Evolutionary conservation across 805 yeast species (phyloP).

Genomic region (Suhomyces prunicola): DNA sequence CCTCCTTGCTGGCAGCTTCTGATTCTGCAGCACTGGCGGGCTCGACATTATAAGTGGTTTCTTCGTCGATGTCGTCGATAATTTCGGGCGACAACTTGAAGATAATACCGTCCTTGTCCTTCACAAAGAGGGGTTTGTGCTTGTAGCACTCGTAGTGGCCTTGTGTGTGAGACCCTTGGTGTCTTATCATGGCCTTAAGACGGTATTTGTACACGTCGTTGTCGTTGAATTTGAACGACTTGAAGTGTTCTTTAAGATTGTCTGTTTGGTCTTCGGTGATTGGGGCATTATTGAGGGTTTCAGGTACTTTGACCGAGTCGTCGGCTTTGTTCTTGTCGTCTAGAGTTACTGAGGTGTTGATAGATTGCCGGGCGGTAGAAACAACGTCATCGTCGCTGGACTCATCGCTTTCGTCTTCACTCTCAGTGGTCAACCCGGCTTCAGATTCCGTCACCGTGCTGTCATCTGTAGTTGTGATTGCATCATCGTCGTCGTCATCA

Average conservation of each 20-base stretch:
- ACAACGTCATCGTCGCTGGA: slow-evolving; percentile 16
- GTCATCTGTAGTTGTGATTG: slow-evolving; percentile 10
- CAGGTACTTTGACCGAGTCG: slow-evolving; percentile 13
- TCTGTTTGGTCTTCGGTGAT: slow-evolving; percentile 37
- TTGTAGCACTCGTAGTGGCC: slow-evolving; percentile 93
- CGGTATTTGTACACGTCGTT: slow-evolving; percentile 48
- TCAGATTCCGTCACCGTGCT: slow-evolving; percentile 5
- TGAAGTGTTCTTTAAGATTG: slow-evolving; percentile 33
- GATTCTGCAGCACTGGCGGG: background rate
- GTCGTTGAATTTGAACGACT: slow-evolving; percentile 37
- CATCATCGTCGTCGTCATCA: slow-evolving; percentile 22
- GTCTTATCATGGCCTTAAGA: slow-evolving; percentile 73
- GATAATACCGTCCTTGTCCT: slow-evolving; percentile 39
- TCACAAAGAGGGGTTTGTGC: slow-evolving; percentile 63
- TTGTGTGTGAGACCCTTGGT: slow-evolving; percentile 80
- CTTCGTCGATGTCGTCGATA: slow-evolving; percentile 22
- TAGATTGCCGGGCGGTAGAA: slow-evolving; percentile 16
- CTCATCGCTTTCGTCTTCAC: slow-evolving; percentile 18
- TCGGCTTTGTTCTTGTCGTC: slow-evolving; percentile 3
- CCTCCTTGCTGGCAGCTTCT: background rate
- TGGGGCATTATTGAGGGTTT: slow-evolving; percentile 35
- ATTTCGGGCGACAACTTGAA: slow-evolving; percentile 43
- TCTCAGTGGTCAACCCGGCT: slow-evolving; percentile 11
- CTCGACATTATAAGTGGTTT: slow-evolving; percentile 3
- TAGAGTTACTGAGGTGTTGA: slow-evolving; percentile 3